Evolutionary conservation across 306 rosid genomes (phyloP).

Genomic region (Macrotyloma uniflorum): DNA sequence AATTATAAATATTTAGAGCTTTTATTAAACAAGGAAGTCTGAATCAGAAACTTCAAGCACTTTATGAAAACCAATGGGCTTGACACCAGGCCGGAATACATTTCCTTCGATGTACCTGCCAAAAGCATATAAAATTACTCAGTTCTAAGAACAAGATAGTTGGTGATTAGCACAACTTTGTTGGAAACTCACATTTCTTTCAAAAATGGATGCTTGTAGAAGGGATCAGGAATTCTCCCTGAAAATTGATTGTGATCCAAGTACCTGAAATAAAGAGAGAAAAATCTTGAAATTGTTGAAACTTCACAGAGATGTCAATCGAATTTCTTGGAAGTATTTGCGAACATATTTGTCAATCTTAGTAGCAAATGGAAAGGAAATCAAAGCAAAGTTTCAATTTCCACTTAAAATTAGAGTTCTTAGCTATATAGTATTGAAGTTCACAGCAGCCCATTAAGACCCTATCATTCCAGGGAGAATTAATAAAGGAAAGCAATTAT

Average conservation of each 20-base stretch:
- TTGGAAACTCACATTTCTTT: slow-evolving; percentile 89
- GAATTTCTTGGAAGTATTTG: not conserved
- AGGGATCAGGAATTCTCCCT: slow-evolving; percentile 90
- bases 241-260: slow-evolving; percentile 96
- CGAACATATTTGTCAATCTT: not conserved
- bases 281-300: not conserved
- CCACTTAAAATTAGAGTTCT: not conserved
- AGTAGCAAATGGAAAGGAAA: not conserved
- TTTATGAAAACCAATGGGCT: slow-evolving; percentile 81
- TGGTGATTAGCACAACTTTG: not conserved
- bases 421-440: slow-evolving; percentile 7
- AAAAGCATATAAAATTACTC: slow-evolving; percentile 1
- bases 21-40: slow-evolving; percentile 77
- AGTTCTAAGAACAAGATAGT: slow-evolving; percentile 25
- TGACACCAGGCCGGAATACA: slow-evolving; percentile 86
- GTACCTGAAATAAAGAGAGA: slow-evolving; percentile 59
- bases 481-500: slow-evolving; percentile 2
- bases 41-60: slow-evolving; percentile 92
- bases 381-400: not conserved
- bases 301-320: slow-evolving; percentile 24
- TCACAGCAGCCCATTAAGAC: slow-evolving; percentile 16
- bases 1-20: slow-evolving; percentile 26
- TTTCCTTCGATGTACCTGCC: slow-evolving; percentile 87
- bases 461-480: slow-evolving; percentile 1
- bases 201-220: slow-evolving; percentile 89